A percentile compares a stretch with the other conserved stretches of the same genome.
Evolutionary conservation across 345 rosid species (phyloP).

Genomic region (Xanthoceras sorbifolium): DNA sequence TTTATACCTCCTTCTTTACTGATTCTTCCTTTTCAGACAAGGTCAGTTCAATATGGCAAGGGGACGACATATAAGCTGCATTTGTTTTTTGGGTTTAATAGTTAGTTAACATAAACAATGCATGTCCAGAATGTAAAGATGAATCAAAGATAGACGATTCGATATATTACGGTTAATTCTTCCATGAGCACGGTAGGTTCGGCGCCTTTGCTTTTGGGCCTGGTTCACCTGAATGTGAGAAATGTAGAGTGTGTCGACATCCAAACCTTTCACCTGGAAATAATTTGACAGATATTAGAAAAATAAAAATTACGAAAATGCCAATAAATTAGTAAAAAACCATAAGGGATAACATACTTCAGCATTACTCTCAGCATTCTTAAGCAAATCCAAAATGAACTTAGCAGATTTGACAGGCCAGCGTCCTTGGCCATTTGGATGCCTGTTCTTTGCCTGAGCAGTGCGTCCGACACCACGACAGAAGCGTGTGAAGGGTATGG

Average conservation of each 20-base stretch:
- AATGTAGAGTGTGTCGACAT: conserved; percentile 76
- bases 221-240: conserved; percentile 97
- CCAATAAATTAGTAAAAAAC: not conserved
- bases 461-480: conserved; percentile 99
- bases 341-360: conserved; percentile 48
- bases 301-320: not conserved
- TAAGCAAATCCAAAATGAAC: conserved; percentile 83
- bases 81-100: not conserved
- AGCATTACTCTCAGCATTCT: conserved; percentile 98
- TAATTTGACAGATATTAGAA: not conserved
- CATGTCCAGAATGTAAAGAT: not conserved
- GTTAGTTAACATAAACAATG: too few species aligned
- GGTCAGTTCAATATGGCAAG: conserved; percentile 89
- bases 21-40: conserved; percentile 95
- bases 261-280: conserved; percentile 90
- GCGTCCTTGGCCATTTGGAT: conserved; percentile 95
- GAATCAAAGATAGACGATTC: not conserved
- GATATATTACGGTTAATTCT: conserved; percentile 84
- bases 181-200: conserved; percentile 98
- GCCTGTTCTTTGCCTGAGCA: conserved; percentile 99
- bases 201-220: conserved; percentile 92
- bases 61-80: conserved; percentile 96
- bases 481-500: conserved; percentile 97
- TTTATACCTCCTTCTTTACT: conserved; percentile 83
- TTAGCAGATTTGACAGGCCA: conserved; percentile 94